Evolutionary conservation across 345 rosid genomes (phyloP), one percentile per base, ranked within the genome.

Genomic region (Tarenaya hassleriana): DNA sequence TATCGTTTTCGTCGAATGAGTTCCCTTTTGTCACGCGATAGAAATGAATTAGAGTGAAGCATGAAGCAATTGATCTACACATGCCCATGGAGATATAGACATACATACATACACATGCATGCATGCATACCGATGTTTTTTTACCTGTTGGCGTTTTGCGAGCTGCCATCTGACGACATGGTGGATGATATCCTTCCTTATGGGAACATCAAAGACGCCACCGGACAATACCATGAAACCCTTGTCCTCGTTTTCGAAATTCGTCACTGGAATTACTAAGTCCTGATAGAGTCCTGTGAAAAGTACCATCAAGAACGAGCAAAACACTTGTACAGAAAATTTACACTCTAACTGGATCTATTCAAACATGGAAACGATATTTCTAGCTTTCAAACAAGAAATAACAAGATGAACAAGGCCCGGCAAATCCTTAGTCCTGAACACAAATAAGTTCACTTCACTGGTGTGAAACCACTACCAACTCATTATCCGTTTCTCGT

Each of bases 151-250:
- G 41, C 87, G 74, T 71, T 88, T 94, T 4, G 97, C 86, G 64
- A 83, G 97, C 73, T 85, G 97, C 85, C 91, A 92, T 67, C 66
- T 61, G 41, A 88, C 91, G 20, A 92, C 97, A 47, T 86, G 75
- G 58, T 85, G 98, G 56, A 92, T 58, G 42, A 92, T 83, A 73
- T 92, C 94, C 73, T 92, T 88, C 64, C 95, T 78, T 32, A 88
- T 77, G 8, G 95, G 94, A 47, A 86, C 91, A 74, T 88, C 94
- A 75, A 88, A 92, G 63, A 86, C 87, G 66, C 88, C 99, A 46
- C 95, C 97, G 55, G 79, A 78, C 75, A 92, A 78, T 64, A 81
- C 88, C 78, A 81, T 85, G 29, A 81, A 67, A 50, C 97, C 98
- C 65, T 78, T 83, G 33, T 83, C 82, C 62, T 83, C 87, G 16